These are phyloP conservation scores for Trichoderma pleuroti DNA, from an alignment of 2,329 filamentous ascomycete genomes.

Conservation along the genomic window DNA sequence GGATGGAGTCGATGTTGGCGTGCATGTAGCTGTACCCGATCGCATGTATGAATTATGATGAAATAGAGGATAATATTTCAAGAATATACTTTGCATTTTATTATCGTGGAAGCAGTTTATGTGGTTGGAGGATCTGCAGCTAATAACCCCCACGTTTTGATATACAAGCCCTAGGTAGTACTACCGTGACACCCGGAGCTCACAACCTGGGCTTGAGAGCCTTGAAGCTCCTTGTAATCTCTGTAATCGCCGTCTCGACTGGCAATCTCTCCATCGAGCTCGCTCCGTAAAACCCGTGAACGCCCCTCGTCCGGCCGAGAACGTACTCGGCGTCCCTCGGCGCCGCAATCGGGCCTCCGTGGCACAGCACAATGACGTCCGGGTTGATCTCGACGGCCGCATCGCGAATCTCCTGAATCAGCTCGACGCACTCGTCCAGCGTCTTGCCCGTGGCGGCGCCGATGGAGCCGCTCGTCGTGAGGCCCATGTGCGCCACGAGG, in stretches of 20 bases:
- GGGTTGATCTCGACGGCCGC: slow-evolving; percentile 52
- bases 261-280: slow-evolving; percentile 68
- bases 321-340: slow-evolving; percentile 63
- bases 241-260: slow-evolving; percentile 61
- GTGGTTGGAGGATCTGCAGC: too few relatives aligned
- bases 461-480: slow-evolving; percentile 63
- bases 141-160: neutral
- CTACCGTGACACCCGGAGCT: neutral
- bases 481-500: slow-evolving; percentile 64
- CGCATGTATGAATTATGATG: neutral
- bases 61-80: neutral
- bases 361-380: slow-evolving; percentile 65
- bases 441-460: slow-evolving; percentile 59
- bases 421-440: slow-evolving; percentile 59
- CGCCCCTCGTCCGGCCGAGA: slow-evolving; percentile 54
- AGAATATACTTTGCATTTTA: neutral
- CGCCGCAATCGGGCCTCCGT: slow-evolving; percentile 65
- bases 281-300: slow-evolving; percentile 71
- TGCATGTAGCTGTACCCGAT: neutral
- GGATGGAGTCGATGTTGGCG: neutral
- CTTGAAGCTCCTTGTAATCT: slow-evolving; percentile 33
- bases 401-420: slow-evolving; percentile 62
- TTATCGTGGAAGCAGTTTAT: neutral
- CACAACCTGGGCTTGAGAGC: neutral
- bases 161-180: too few relatives aligned